These are phyloP conservation scores for Paraglomus brasilianum DNA, from an alignment of 192 early-diverging fungal genomes.

Conservation along the genomic window DNA sequence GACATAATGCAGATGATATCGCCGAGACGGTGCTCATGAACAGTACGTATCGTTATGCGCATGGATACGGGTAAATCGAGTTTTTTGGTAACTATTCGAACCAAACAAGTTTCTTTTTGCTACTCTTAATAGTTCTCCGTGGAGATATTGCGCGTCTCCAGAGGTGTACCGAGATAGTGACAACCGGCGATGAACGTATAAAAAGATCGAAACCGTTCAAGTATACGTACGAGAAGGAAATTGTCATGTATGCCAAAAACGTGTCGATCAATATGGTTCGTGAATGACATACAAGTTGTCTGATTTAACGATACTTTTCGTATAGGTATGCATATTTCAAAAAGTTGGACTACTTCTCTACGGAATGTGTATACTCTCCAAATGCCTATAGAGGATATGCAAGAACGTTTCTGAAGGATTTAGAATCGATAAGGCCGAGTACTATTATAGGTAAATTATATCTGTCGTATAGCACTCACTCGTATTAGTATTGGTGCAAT, in stretches of 20 bases:
- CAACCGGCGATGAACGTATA: constrained; percentile 72
- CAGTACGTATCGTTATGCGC: constrained; percentile 48
- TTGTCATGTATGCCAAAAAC: constrained; percentile 74
- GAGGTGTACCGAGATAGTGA: constrained; percentile 90
- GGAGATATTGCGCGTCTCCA: constrained; percentile 90
- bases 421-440: constrained; percentile 84
- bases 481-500: not conserved
- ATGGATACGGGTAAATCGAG: not conserved
- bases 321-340: constrained; percentile 87
- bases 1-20: constrained; percentile 98
- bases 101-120: not conserved
- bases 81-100: not conserved
- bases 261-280: too few species aligned
- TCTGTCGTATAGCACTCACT: not conserved
- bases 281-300: too few species aligned
- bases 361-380: constrained; percentile 97
- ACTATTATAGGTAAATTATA: constrained; percentile 73
- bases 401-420: constrained; percentile 90
- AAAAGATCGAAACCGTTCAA: constrained; percentile 96
- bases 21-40: constrained; percentile 99
- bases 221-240: constrained; percentile 99
- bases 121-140: constrained; percentile 69
- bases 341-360: constrained; percentile 97
- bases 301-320: too few species aligned
- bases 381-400: constrained; percentile 97